phyloP scores from a whole-genome alignment of 345 rosid species.

The Hevea brasiliensis region DNA sequence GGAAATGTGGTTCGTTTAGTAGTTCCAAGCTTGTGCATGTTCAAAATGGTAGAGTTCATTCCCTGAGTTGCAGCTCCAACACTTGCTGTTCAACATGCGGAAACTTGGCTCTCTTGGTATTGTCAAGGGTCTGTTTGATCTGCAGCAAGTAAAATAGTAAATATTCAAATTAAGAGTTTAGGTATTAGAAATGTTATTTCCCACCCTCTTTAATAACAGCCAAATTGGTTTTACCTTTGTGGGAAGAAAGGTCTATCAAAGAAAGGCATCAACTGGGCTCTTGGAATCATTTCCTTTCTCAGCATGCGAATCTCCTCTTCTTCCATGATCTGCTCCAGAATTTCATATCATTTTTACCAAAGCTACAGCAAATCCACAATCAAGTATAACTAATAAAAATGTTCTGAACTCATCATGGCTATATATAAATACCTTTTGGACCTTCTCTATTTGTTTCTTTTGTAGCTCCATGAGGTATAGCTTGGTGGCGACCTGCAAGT shows the following conservation, averaged over 20 bases:
- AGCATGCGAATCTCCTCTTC: slow-evolving; percentile 67
- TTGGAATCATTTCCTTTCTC: slow-evolving; percentile 85
- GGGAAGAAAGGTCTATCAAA: slow-evolving; percentile 79
- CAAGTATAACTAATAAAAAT: too few relatives aligned
- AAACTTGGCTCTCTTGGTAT: slow-evolving; percentile 74
- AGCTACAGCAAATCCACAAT: neutral
- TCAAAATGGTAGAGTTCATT: slow-evolving; percentile 45
- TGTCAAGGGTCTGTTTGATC: slow-evolving; percentile 73
- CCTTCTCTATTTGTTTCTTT: slow-evolving; percentile 57
- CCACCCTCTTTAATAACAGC: too few relatives aligned
- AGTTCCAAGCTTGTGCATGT: slow-evolving; percentile 41
- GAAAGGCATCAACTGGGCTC: slow-evolving; percentile 82
- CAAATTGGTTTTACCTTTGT: slow-evolving; percentile 43
- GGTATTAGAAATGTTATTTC: too few relatives aligned
- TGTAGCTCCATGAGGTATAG: slow-evolving; percentile 51
- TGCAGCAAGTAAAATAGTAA: slow-evolving; percentile 18
- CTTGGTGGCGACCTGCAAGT: slow-evolving; percentile 70
- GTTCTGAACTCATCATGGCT: too few relatives aligned
- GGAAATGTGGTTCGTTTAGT: neutral
- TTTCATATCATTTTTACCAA: neutral
- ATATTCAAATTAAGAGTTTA: too few relatives aligned
- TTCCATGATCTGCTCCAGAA: slow-evolving; percentile 55
- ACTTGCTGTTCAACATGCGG: slow-evolving; percentile 46
- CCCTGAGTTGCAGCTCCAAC: slow-evolving; percentile 56
- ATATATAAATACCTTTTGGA: slow-evolving; percentile 49